Percentiles rank a stretch among this genome's conserved stretches.
phyloP scores from a whole-genome alignment of 208 protist species.

The Tritrichomonas musculus region DNA sequence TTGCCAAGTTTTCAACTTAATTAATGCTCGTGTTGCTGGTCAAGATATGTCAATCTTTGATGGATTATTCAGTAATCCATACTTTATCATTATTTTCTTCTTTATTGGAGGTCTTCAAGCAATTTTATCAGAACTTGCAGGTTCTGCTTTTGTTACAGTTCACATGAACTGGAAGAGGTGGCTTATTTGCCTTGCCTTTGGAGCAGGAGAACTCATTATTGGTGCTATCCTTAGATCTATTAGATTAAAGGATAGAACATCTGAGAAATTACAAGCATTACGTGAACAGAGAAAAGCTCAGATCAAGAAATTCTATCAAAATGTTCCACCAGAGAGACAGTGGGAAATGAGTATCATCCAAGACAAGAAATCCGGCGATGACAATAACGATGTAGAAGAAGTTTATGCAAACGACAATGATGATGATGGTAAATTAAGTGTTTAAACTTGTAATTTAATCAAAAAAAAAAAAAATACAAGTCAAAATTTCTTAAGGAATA shows the following conservation, averaged over 20 bases:
- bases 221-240: not conserved
- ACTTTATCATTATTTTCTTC: not conserved
- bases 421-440: too few relatives aligned
- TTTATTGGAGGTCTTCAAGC: not conserved
- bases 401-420: too few relatives aligned
- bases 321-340: not conserved
- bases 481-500: too few relatives aligned
- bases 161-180: too few relatives aligned
- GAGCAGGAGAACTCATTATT: not conserved
- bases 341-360: not conserved
- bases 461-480: too few relatives aligned
- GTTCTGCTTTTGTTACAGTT: not conserved
- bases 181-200: not conserved
- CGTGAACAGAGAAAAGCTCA: not conserved
- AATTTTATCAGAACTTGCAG: not conserved
- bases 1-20: too few relatives aligned
- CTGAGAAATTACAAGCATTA: not conserved
- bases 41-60: not conserved
- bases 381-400: constrained; percentile 9
- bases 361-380: too few relatives aligned
- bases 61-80: not conserved
- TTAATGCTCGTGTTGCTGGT: too few relatives aligned
- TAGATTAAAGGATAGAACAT: not conserved
- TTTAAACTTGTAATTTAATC: too few relatives aligned
- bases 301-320: not conserved